Conservation (phyloP, 805 yeast species). For the Blastobotrys parvus region DNA sequence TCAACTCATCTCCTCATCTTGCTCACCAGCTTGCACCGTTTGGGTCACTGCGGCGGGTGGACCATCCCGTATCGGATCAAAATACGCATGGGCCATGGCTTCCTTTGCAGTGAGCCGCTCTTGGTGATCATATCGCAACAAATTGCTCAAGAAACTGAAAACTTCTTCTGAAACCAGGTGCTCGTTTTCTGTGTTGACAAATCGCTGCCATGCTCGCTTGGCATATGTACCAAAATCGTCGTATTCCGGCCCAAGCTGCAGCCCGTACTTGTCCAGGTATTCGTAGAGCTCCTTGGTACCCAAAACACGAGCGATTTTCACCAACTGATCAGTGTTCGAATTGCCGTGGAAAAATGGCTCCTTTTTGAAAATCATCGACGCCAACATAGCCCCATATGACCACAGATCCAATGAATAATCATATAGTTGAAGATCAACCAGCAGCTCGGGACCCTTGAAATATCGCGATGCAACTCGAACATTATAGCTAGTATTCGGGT, state of each 20-base stretch:
- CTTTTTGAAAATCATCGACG: slow-evolving; percentile 77
- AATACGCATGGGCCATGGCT: slow-evolving; percentile 72
- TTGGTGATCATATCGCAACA: slow-evolving; percentile 78
- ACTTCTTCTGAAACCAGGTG: slow-evolving; percentile 62
- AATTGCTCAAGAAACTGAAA: slow-evolving; percentile 65
- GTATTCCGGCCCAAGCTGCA: slow-evolving; percentile 66
- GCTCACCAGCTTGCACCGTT: background rate
- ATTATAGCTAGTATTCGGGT: slow-evolving; percentile 80
- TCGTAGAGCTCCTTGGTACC: slow-evolving; percentile 70
- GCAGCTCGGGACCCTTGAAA: slow-evolving; percentile 85
- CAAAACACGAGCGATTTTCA: slow-evolving; percentile 78
- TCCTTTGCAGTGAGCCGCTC: slow-evolving; percentile 82
- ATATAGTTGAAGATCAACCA: slow-evolving; percentile 73
- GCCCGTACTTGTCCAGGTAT: slow-evolving; percentile 61
- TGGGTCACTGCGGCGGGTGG: background rate
- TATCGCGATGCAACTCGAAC: slow-evolving; percentile 89
- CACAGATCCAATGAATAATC: slow-evolving; percentile 86
- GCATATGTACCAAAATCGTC: slow-evolving; percentile 75
- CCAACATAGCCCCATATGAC: slow-evolving; percentile 89
- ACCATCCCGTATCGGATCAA: slow-evolving; percentile 32
- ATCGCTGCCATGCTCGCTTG: slow-evolving; percentile 75
- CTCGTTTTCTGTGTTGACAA: slow-evolving; percentile 62
- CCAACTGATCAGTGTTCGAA: slow-evolving; percentile 85
- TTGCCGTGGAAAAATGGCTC: slow-evolving; percentile 93
- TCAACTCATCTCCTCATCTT: background rate